These are phyloP conservation scores for Talaromyces thailandensis DNA, from an alignment of 495 filamentous ascomycete genomes.

Conservation along the genomic window DNA sequence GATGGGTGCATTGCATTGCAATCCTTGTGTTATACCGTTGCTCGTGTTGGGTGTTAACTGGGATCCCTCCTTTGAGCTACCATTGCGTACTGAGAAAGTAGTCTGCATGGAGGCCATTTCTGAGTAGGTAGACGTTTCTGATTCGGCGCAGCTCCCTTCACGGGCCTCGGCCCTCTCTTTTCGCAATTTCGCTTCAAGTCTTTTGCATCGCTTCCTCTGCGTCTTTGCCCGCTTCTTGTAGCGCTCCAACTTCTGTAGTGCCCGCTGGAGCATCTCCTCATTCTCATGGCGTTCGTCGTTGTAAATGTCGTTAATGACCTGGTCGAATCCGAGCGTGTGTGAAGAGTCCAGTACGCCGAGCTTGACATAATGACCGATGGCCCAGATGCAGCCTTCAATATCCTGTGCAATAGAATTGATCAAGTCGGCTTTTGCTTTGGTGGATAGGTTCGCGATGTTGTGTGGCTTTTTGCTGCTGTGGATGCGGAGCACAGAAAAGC, in stretches of 20 bases:
- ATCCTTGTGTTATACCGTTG: not conserved
- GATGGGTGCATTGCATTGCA: not conserved
- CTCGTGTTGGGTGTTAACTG: not conserved
- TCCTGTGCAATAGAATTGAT: constrained; percentile 23
- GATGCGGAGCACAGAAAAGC: constrained; percentile 13
- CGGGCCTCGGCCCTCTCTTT: not conserved
- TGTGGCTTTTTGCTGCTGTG: constrained; percentile 8
- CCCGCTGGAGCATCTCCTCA: not conserved
- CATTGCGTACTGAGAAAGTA: not conserved
- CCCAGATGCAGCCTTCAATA: constrained; percentile 6
- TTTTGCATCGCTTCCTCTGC: not conserved
- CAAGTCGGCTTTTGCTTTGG: constrained; percentile 12
- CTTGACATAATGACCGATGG: not conserved
- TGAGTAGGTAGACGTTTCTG: not conserved
- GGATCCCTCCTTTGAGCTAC: not conserved
- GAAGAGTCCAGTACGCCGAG: not conserved
- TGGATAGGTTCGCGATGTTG: constrained; percentile 9
- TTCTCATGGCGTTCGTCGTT: not conserved
- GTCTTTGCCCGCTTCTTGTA: constrained; percentile 1
- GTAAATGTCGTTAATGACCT: not conserved
- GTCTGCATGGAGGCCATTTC: not conserved
- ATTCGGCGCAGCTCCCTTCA: not conserved
- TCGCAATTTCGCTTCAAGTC: not conserved
- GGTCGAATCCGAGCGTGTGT: constrained; percentile 4
- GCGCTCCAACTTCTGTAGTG: not conserved